phyloP scores from a whole-genome alignment of 345 rosid genomes.

The Cardiospermum halicacabum region DNA sequence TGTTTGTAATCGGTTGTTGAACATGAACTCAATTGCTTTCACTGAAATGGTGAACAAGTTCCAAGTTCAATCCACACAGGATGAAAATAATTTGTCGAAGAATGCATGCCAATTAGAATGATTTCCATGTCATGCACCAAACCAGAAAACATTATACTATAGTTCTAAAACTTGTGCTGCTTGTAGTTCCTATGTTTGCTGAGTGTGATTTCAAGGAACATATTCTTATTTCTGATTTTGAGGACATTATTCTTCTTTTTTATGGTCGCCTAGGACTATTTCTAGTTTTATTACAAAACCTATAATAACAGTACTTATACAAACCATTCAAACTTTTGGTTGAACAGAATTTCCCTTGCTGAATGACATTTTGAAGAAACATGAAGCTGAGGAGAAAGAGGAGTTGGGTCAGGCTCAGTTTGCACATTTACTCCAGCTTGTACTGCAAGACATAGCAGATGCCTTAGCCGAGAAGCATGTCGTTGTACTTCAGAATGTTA shows the following conservation, averaged over 20 bases:
- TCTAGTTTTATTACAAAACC: background rate
- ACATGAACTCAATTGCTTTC: background rate
- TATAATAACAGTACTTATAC: too few species aligned
- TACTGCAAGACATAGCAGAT: slow-evolving; percentile 72
- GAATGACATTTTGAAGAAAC: slow-evolving; percentile 68
- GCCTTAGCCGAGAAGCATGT: slow-evolving; percentile 48
- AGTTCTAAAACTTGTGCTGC: background rate
- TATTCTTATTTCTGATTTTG: slow-evolving; percentile 19
- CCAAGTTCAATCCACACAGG: background rate
- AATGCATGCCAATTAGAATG: background rate
- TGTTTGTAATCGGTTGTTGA: background rate
- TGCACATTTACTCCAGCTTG: slow-evolving; percentile 66
- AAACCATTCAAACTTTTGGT: slow-evolving; percentile 9
- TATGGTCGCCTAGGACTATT: background rate
- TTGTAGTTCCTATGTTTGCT: background rate
- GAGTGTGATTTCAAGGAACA: background rate
- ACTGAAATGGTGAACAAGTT: background rate
- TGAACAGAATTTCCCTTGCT: slow-evolving; percentile 58
- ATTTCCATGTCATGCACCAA: background rate
- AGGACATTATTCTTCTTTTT: slow-evolving; percentile 23
- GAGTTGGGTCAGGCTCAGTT: slow-evolving; percentile 88
- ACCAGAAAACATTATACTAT: background rate
- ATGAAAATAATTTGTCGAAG: background rate
- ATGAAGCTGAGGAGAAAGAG: slow-evolving; percentile 65
- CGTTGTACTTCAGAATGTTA: slow-evolving; percentile 41